Evolutionary conservation across 495 filamentous ascomycete genomes (phyloP).

Genomic region (Penicillium cosmopolitanum): DNA sequence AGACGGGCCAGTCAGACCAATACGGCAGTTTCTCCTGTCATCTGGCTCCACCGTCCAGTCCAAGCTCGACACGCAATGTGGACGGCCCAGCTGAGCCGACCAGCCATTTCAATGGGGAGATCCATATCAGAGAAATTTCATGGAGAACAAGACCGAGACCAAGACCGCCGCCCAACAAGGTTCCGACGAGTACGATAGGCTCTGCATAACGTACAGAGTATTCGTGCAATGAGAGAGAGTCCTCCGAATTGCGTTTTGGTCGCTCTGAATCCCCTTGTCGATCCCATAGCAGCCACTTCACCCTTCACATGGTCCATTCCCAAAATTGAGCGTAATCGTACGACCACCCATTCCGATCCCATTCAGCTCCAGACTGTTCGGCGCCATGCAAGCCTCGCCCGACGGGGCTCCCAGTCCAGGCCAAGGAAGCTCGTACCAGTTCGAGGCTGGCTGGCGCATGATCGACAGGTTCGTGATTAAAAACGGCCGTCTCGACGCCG

Average conservation of each 20-base stretch:
- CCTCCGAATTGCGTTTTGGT: too few relatives aligned
- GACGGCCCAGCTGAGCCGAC: not conserved
- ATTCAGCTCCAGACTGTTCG: slow-evolving; percentile 3
- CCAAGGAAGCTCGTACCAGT: slow-evolving; percentile 1
- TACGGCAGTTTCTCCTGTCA: slow-evolving; percentile 11
- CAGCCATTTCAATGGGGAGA: not conserved
- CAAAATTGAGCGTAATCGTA: not conserved
- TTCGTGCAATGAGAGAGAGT: too few relatives aligned
- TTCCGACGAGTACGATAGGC: too few relatives aligned
- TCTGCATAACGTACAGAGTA: too few relatives aligned
- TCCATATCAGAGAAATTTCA: not conserved
- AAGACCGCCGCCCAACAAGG: too few relatives aligned
- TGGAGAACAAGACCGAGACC: not conserved
- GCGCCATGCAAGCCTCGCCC: not conserved
- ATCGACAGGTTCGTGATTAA: slow-evolving; percentile 16
- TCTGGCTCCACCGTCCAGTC: slow-evolving; percentile 8
- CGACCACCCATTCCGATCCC: not conserved
- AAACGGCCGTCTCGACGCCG: not conserved
- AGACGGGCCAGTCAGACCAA: slow-evolving; percentile 21
- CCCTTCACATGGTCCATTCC: not conserved
- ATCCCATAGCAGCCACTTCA: not conserved
- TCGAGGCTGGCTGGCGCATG: slow-evolving; percentile 6
- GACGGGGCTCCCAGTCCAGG: slow-evolving; percentile 2
- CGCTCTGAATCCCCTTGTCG: not conserved
- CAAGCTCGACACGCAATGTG: slow-evolving; percentile 5